Evolutionary conservation across 164 flowering plant species (phyloP).

Genomic region (Sedum album): DNA sequence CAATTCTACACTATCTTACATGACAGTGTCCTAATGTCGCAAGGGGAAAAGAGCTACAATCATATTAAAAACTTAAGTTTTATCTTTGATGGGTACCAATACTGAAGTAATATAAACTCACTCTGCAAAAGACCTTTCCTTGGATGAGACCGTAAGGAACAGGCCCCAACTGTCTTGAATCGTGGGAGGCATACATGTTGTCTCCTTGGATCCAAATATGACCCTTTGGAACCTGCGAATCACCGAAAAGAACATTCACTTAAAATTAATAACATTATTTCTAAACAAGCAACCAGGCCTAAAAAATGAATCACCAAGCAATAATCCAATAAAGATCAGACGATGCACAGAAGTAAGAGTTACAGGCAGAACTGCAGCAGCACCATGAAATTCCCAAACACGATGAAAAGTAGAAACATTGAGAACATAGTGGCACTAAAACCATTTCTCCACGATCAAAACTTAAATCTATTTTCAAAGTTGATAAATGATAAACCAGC

Average conservation of each 20-base stretch:
- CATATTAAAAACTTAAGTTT: neutral
- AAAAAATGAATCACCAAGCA: neutral
- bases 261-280: neutral
- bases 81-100: no score
- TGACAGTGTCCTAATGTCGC: no score
- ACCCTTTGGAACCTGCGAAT: conserved; percentile 53
- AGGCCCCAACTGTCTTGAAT: conserved; percentile 53
- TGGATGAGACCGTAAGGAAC: conserved; percentile 55
- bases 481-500: neutral
- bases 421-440: neutral
- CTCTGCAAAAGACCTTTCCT: conserved; percentile 47
- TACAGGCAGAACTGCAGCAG: neutral
- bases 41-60: no score
- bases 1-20: no score
- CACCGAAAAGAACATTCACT: neutral
- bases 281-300: neutral
- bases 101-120: conserved; percentile 14
- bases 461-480: neutral
- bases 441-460: neutral
- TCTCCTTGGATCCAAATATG: conserved; percentile 72
- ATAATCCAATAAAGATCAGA: neutral
- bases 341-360: neutral
- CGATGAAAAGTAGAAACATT: neutral
- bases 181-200: conserved; percentile 38
- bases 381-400: neutral